These are phyloP conservation scores for Ophiostoma himal-ulmi DNA, from an alignment of 2,329 filamentous ascomycete species.

Conservation along the genomic window DNA sequence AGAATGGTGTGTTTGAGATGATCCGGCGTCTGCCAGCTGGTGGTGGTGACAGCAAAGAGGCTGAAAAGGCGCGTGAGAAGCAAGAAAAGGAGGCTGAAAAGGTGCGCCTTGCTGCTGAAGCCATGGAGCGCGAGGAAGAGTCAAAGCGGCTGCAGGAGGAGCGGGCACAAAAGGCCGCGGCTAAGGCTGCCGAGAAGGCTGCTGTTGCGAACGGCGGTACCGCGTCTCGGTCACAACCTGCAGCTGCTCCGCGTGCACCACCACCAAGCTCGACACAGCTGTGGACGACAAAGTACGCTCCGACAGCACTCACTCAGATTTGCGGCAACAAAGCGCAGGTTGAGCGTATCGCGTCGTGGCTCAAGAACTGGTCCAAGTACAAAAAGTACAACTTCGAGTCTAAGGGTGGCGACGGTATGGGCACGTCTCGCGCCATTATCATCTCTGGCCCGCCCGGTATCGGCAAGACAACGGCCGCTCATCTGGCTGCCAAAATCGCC, in stretches of 20 bases:
- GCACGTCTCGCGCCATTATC: conserved; percentile 80
- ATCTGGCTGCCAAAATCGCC: conserved; percentile 86
- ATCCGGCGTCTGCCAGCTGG: conserved; percentile 75
- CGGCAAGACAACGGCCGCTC: conserved; percentile 94
- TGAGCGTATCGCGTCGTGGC: conserved; percentile 83
- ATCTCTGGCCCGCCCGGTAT: conserved; percentile 94
- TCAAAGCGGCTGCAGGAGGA: conserved; percentile 47
- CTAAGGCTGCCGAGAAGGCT: conserved; percentile 37
- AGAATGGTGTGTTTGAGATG: conserved; percentile 82
- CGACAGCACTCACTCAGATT: conserved; percentile 75
- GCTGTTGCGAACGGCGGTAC: conserved; percentile 11
- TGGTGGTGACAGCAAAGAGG: conserved; percentile 82
- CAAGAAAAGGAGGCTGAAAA: conserved; percentile 79
- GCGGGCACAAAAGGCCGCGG: conserved; percentile 48
- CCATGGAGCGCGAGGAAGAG: conserved; percentile 83
- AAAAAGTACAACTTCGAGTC: conserved; percentile 77
- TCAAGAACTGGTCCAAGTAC: conserved; percentile 72
- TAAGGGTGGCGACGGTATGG: conserved; percentile 76
- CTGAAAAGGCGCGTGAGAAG: conserved; percentile 78
- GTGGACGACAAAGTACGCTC: conserved; percentile 95
- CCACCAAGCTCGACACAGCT: conserved; percentile 50
- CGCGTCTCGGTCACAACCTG: background rate
- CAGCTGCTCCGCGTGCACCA: conserved; percentile 33
- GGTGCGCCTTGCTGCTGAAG: conserved; percentile 69
- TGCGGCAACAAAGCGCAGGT: conserved; percentile 91